These are phyloP conservation scores for Fusarium brachygibbosum DNA, from an alignment of 2,329 filamentous ascomycete genomes.

Conservation along the genomic window DNA sequence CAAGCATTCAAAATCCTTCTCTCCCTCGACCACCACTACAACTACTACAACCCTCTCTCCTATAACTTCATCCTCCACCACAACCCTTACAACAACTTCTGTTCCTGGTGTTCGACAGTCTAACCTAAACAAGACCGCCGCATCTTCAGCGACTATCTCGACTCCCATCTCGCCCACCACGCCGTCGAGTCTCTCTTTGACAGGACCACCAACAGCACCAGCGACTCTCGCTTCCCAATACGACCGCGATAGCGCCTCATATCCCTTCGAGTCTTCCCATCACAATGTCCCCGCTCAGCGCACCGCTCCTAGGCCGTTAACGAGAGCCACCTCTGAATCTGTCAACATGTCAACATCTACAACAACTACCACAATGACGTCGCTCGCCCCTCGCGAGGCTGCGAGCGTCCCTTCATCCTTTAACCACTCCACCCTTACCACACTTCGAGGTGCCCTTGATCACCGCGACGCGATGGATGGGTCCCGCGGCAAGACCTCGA, in stretches of 20 bases:
- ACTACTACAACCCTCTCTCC: slow-evolving; percentile 24
- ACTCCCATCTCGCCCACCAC: slow-evolving; percentile 21
- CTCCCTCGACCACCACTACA: slow-evolving; percentile 21
- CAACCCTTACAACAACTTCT: slow-evolving; percentile 15
- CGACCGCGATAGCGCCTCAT: slow-evolving; percentile 41
- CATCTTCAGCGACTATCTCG: slow-evolving; percentile 27
- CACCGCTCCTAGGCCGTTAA: slow-evolving; percentile 56
- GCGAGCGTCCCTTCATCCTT: slow-evolving; percentile 53
- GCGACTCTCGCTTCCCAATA: slow-evolving; percentile 26
- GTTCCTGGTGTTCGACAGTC: slow-evolving; percentile 24
- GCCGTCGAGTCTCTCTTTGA: slow-evolving; percentile 22
- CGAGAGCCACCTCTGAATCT: slow-evolving; percentile 53
- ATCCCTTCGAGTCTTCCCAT: slow-evolving; percentile 25
- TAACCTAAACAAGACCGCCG: slow-evolving; percentile 31
- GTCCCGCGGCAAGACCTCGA: slow-evolving; percentile 50
- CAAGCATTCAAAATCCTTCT: slow-evolving; percentile 33
- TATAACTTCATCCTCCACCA: slow-evolving; percentile 29
- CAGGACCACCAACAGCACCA: slow-evolving; percentile 24
- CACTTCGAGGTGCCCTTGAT: slow-evolving; percentile 56
- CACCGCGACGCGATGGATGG: slow-evolving; percentile 52
- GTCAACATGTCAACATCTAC: slow-evolving; percentile 53
- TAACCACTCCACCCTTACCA: slow-evolving; percentile 50
- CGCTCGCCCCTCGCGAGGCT: slow-evolving; percentile 49
- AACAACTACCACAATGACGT: slow-evolving; percentile 51
- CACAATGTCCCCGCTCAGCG: slow-evolving; percentile 55